Evolutionary conservation across 495 filamentous ascomycete species (phyloP).

Genomic region (Daldinia decipiens): DNA sequence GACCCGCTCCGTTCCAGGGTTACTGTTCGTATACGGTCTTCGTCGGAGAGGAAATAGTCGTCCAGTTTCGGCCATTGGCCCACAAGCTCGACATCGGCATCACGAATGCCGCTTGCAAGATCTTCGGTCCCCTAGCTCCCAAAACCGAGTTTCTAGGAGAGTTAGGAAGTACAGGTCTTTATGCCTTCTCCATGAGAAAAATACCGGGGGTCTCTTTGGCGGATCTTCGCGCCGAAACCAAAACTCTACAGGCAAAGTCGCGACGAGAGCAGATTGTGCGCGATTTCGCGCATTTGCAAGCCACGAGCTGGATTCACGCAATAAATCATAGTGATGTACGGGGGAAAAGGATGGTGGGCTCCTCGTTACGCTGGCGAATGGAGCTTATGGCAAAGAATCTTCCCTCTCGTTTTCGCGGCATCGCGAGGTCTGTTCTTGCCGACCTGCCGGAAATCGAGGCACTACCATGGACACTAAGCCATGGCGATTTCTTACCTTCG

Average conservation of each 20-base stretch:
- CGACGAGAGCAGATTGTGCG: constrained; percentile 52
- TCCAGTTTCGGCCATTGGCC: constrained; percentile 62
- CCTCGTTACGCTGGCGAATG: constrained; percentile 52
- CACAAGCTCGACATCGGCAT: constrained; percentile 56
- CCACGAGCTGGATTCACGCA: constrained; percentile 47
- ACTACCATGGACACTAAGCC: constrained; percentile 63
- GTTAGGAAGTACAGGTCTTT: constrained; percentile 41
- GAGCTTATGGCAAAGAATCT: constrained; percentile 50
- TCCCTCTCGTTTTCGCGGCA: constrained; percentile 50
- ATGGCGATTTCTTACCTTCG: constrained; percentile 64
- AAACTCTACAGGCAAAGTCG: constrained; percentile 2
- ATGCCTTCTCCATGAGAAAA: constrained; percentile 55
- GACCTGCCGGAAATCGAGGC: constrained; percentile 52
- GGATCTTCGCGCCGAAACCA: constrained; percentile 42
- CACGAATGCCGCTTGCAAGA: constrained; percentile 49
- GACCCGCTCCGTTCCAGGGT: constrained; percentile 55
- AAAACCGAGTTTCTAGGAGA: constrained; percentile 45
- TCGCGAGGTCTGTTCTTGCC: constrained; percentile 46
- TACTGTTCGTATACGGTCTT: constrained; percentile 64
- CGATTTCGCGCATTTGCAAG: constrained; percentile 57
- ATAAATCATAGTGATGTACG: constrained; percentile 31
- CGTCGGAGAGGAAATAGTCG: constrained; percentile 49
- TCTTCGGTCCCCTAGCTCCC: constrained; percentile 56
- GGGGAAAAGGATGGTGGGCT: constrained; percentile 49
- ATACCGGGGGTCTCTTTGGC: constrained; percentile 54